phyloP scores from a whole-genome alignment of 805 yeast species.

The Yarrowia osloensis region DNA sequence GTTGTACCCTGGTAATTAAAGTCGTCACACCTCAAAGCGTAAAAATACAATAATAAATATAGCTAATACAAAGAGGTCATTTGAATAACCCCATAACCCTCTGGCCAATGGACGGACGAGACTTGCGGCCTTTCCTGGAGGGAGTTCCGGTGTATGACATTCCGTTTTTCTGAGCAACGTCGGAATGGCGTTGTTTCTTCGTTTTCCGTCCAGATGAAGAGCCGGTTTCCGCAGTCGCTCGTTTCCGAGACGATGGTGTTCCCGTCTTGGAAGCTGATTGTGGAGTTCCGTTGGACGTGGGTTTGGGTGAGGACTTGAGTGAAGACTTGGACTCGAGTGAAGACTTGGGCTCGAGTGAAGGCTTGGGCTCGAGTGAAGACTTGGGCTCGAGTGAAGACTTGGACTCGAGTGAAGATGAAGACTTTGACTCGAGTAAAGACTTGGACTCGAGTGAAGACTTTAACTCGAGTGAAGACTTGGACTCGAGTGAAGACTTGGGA shows the following conservation, averaged over 20 bases:
- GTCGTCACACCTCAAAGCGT: too few species aligned
- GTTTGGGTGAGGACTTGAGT: neutral
- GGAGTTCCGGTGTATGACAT: neutral
- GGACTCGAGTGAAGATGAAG: too few species aligned
- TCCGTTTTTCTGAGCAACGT: neutral
- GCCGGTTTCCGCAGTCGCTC: neutral
- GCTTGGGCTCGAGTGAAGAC: too few species aligned
- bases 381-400: too few species aligned
- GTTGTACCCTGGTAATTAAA: too few species aligned
- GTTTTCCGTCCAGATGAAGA: neutral
- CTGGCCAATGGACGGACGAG: neutral
- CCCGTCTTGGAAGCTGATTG: neutral
- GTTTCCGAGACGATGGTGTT: neutral
- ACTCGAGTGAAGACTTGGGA: too few species aligned
- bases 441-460: too few species aligned
- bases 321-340: neutral
- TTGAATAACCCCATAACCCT: neutral
- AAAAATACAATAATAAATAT: too few species aligned
- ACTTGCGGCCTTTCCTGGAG: neutral
- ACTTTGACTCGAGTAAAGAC: too few species aligned
- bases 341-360: too few species aligned
- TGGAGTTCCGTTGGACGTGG: neutral
- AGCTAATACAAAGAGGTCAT: too few species aligned
- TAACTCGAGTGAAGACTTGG: too few species aligned
- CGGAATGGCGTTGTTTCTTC: neutral